Conservation (phyloP, 495 filamentous ascomycete genomes). For the Hypoxylon fuscum region DNA sequence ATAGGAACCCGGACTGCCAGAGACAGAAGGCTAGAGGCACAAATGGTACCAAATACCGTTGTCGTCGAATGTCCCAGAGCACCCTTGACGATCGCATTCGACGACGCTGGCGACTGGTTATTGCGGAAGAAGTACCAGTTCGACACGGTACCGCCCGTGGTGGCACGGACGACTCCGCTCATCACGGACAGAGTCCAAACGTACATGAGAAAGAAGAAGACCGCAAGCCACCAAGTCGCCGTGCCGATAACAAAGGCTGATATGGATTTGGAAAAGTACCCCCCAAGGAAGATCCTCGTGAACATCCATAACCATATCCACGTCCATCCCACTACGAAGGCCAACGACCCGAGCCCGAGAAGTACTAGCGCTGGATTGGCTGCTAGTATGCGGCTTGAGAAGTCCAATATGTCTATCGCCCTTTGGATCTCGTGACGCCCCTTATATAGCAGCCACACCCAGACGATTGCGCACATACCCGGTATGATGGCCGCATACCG, state of each 20-base stretch:
- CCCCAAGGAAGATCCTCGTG: constrained; percentile 89
- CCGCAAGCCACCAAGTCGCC: constrained; percentile 89
- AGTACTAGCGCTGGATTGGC: constrained; percentile 84
- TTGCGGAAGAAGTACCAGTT: constrained; percentile 99
- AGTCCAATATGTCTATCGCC: constrained; percentile 88
- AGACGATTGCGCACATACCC: constrained; percentile 73
- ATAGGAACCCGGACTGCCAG: constrained; percentile 87
- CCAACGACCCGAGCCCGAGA: constrained; percentile 81
- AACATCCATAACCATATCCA: constrained; percentile 99
- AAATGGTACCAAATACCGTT: constrained; percentile 92
- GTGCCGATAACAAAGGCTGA: constrained; percentile 79
- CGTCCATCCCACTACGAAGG: constrained; percentile 81
- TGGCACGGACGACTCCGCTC: constrained; percentile 85
- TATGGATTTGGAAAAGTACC: constrained; percentile 69
- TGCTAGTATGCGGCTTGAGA: constrained; percentile 85
- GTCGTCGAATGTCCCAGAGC: constrained; percentile 80
- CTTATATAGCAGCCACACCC: constrained; percentile 82
- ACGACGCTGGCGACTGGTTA: constrained; percentile 75
- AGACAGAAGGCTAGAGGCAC: constrained; percentile 80
- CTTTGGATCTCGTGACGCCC: constrained; percentile 81
- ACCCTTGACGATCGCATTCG: constrained; percentile 80
- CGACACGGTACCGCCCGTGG: constrained; percentile 92
- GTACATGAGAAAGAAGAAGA: constrained; percentile 91
- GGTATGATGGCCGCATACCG: constrained; percentile 85
- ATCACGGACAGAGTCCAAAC: constrained; percentile 91